These are phyloP conservation scores for Hydnomerulius pinastri DNA, from an alignment of 768 basidiomycete species.

Conservation along the genomic window DNA sequence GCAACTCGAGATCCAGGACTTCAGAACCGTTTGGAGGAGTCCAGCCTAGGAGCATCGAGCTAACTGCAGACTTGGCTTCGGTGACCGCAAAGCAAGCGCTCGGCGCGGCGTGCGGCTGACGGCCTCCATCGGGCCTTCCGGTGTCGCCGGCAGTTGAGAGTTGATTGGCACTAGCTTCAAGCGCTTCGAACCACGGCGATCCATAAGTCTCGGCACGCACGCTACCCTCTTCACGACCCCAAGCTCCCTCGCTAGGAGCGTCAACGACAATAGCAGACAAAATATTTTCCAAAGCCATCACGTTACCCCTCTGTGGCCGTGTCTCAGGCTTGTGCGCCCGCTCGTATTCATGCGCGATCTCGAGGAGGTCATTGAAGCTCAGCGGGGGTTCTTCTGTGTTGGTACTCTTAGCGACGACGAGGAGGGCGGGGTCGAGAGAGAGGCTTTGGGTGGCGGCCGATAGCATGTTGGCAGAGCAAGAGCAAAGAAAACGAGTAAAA, in stretches of 20 bases:
- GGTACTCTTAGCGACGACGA: neutral
- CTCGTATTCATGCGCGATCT: conserved; percentile 31
- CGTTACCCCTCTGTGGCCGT: neutral
- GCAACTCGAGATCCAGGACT: conserved; percentile 22
- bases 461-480: conserved; percentile 31
- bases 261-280: conserved; percentile 13
- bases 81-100: too few relatives aligned
- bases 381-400: conserved; percentile 9
- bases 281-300: conserved; percentile 18
- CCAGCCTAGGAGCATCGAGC: conserved; percentile 24
- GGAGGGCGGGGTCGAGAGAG: neutral
- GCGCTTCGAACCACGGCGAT: neutral
- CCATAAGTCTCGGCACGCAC: neutral
- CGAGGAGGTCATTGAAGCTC: conserved; percentile 29
- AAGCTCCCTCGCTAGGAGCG: too few relatives aligned
- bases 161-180: too few relatives aligned
- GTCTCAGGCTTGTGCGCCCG: conserved; percentile 21
- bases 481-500: neutral
- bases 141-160: too few relatives aligned
- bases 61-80: neutral
- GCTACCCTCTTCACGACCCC: too few relatives aligned
- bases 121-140: too few relatives aligned
- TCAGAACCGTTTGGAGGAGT: conserved; percentile 25
- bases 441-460: conserved; percentile 8
- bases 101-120: too few relatives aligned